Evolutionary conservation across 352 stramenopile species (phyloP).

Genomic region (Globisporangium rhizosaccharum): DNA sequence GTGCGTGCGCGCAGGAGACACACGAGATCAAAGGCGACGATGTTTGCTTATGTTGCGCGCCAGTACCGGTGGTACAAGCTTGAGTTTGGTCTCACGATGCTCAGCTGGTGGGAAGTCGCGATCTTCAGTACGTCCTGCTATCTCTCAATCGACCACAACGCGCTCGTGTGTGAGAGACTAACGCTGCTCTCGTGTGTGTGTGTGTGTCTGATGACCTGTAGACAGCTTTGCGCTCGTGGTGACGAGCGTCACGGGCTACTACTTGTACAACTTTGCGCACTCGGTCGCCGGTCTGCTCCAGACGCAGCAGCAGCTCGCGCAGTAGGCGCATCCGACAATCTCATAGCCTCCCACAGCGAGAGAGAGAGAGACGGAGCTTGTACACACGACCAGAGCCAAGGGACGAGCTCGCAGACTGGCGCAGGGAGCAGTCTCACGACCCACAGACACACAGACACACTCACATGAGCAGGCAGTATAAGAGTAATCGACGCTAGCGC

Average conservation of each 20-base stretch:
- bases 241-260: slow-evolving; percentile 68
- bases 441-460: neutral
- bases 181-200: neutral
- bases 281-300: slow-evolving; percentile 45
- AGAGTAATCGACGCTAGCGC: neutral
- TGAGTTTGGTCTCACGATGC: slow-evolving; percentile 82
- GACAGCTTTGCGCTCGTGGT: slow-evolving; percentile 71
- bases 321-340: neutral
- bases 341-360: neutral
- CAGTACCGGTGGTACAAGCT: slow-evolving; percentile 86
- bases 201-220: slow-evolving; percentile 14
- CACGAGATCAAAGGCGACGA: slow-evolving; percentile 10
- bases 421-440: no score
- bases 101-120: slow-evolving; percentile 74
- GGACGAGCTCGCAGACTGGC: no score
- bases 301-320: slow-evolving; percentile 3
- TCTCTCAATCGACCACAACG: no score
- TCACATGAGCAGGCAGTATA: neutral
- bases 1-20: neutral
- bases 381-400: no score
- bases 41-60: slow-evolving; percentile 57
- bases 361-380: no score
- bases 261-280: slow-evolving; percentile 60
- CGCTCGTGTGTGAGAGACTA: neutral
- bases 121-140: slow-evolving; percentile 85